These are phyloP conservation scores for Boletus rubroflammeus DNA, from an alignment of 768 basidiomycete species.

Conservation along the genomic window DNA sequence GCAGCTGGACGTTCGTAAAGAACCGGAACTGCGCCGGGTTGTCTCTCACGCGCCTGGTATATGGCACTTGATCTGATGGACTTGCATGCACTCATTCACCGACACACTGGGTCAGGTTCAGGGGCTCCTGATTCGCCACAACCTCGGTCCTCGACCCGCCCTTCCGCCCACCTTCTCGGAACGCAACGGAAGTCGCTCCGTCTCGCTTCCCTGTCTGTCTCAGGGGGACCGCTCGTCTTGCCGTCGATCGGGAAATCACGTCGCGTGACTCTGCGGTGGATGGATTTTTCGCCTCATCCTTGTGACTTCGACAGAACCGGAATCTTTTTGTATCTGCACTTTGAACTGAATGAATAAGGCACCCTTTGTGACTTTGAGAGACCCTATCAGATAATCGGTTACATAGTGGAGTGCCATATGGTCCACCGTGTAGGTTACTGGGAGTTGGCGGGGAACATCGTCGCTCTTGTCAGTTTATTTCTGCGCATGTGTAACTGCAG, in stretches of 20 bases:
- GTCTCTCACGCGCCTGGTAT: not conserved
- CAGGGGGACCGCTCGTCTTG: not conserved
- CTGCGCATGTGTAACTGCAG: too few species aligned
- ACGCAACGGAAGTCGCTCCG: not conserved
- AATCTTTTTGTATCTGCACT: not conserved
- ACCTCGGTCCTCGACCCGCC: too few species aligned
- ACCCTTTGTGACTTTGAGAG: not conserved
- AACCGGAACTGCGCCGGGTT: too few species aligned
- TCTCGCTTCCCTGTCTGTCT: not conserved
- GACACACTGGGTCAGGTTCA: not conserved
- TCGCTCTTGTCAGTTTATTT: not conserved
- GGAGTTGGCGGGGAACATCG: not conserved
- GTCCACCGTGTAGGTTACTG: not conserved
- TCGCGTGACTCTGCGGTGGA: not conserved
- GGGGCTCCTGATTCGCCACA: not conserved
- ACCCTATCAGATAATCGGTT: not conserved
- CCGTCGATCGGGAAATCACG: not conserved
- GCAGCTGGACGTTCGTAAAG: not conserved
- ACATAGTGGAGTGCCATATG: not conserved
- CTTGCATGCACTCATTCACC: not conserved
- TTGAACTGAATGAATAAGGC: not conserved
- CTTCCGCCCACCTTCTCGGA: too few species aligned
- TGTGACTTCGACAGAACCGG: not conserved
- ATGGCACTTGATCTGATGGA: not conserved
- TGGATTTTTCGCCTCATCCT: too few species aligned